Conservation (phyloP, 345 rosid species). For the Salix exigua region DNA sequence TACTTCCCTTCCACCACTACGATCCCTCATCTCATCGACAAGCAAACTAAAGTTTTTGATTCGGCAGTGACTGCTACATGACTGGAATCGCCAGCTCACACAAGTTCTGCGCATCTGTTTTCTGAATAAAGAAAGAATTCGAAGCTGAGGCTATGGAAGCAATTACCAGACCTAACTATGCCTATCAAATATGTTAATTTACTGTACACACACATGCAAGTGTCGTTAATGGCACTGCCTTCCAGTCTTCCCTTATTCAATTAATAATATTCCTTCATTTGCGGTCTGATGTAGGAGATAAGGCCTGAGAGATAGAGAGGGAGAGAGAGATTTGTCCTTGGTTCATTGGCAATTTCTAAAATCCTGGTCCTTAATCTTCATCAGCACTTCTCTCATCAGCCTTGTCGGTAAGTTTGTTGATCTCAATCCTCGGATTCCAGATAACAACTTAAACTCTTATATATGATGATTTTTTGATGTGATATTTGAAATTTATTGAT, state of each 20-base stretch:
- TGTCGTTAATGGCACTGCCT: constrained; percentile 26
- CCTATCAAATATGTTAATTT: neutral
- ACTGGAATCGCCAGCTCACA: constrained; percentile 22
- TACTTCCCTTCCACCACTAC: neutral
- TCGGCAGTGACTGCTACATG: neutral
- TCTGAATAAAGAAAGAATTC: neutral
- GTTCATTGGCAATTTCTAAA: neutral
- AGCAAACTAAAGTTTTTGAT: constrained; percentile 5
- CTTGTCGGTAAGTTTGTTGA: constrained; percentile 19
- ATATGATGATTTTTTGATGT: too few species aligned
- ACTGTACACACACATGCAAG: neutral
- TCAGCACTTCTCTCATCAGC: constrained; percentile 11
- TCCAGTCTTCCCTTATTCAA: constrained; percentile 7
- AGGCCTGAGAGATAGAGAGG: too few species aligned
- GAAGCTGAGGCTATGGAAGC: neutral
- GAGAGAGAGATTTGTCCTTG: neutral
- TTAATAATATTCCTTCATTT: constrained; percentile 25
- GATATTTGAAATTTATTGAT: too few species aligned
- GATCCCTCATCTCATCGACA: neutral
- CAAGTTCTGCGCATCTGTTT: neutral
- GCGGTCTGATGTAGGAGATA: constrained; percentile 6
- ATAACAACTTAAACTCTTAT: too few species aligned
- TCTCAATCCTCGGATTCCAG: fast-evolving
- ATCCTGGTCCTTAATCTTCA: constrained; percentile 7
- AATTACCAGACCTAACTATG: neutral